Conservation (phyloP, 2,329 filamentous ascomycete genomes). For the Clarireedia homoeocarpa region DNA sequence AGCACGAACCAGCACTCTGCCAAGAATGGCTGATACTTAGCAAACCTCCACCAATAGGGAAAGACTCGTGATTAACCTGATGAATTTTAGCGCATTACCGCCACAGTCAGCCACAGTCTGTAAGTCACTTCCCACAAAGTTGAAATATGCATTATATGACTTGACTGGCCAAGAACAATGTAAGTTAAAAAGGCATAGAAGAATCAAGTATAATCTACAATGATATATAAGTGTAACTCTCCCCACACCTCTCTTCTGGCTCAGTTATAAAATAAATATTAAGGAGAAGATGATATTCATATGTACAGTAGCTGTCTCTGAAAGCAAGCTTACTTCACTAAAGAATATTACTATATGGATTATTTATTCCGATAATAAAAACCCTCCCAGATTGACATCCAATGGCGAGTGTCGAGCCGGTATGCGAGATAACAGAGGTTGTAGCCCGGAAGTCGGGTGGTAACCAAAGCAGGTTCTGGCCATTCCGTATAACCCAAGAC, state of each 20-base stretch:
- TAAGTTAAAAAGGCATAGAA: too few relatives aligned
- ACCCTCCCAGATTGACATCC: slow-evolving; percentile 15
- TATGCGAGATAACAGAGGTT: slow-evolving; percentile 10
- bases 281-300: neutral
- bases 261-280: neutral
- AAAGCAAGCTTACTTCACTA: neutral
- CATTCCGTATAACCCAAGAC: slow-evolving; percentile 9
- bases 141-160: too few relatives aligned
- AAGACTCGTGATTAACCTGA: too few relatives aligned
- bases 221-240: neutral
- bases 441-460: slow-evolving; percentile 12
- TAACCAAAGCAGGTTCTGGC: slow-evolving; percentile 17
- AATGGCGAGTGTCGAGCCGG: slow-evolving; percentile 15
- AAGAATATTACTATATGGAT: neutral
- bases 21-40: too few relatives aligned
- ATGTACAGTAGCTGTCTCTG: neutral
- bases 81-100: too few relatives aligned
- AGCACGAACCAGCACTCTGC: too few relatives aligned
- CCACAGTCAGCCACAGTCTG: too few relatives aligned
- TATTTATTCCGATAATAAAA: slow-evolving; percentile 13
- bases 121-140: too few relatives aligned
- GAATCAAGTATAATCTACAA: too few relatives aligned
- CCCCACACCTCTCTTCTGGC: neutral
- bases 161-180: too few relatives aligned
- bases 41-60: too few relatives aligned